Base-by-base conservation (phyloP, 106 monocot genomes). In the Apostasia shenzhenica region DNA sequence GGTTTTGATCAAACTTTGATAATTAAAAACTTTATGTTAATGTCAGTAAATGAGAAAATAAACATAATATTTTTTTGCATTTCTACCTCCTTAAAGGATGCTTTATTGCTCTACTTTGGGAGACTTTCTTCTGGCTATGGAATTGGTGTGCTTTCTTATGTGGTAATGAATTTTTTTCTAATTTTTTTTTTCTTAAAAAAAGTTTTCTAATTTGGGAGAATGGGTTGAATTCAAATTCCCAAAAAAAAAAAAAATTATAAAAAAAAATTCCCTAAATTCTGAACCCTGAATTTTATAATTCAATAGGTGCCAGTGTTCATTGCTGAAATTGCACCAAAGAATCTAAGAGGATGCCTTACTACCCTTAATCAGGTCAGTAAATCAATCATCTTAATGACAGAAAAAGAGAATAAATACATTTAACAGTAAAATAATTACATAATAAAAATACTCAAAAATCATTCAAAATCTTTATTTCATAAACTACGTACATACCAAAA, bases 291-390 rank as follows among this genome's bases (percentile, higher is more conserved):
- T 59, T 3, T 55, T 52, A 11, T 39, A 14, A 14, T 77, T 3
- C 52, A 1, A 67, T 49, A 91, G 87, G 82, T 87, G 9, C 87
- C 87, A 38, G 73, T 91, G 1, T 91, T 84, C 64, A 87, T 91
- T 51, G 84, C 87, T 59, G 91, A 91, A 77, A 91, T 91, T 67
- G 67, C 91, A 66, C 91, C 91, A 4, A 84, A 82, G 56, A 73
- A 91, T 73, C 69, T 91, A 13, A 74, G 91, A 72, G 91, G 91
- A 59, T 70, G 72, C 37, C 82, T 91, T 8, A 80, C 84, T 48
- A 80, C 87, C 3, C 5, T 85, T 11, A 80, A 84, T 45, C 91
- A 91, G 87, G 91, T 87, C 2, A 12, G 62, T 6, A 68, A 53
- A 14, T 54, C 26, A 52, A 8, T 52, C n/a, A 1, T 49, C n/a